These are phyloP conservation scores for Aspergillus pseudonomiae DNA, from an alignment of 2,329 filamentous ascomycete genomes.

Conservation along the genomic window DNA sequence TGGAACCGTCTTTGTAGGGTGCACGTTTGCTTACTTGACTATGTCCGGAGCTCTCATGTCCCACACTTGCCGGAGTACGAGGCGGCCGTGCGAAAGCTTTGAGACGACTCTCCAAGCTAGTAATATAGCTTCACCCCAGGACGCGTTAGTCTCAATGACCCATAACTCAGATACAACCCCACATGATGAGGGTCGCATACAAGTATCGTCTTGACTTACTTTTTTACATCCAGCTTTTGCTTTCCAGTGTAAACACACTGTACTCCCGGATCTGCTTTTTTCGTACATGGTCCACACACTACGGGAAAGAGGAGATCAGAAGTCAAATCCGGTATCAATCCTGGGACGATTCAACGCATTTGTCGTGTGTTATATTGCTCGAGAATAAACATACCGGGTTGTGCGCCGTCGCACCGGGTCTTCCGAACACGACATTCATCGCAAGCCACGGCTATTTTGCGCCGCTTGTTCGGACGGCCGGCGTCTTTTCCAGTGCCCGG, in stretches of 20 bases:
- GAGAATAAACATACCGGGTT: conserved; percentile 17
- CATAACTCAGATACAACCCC: background rate
- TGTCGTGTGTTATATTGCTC: background rate
- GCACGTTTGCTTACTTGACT: conserved; percentile 10
- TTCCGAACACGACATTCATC: conserved; percentile 24
- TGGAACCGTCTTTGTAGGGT: background rate
- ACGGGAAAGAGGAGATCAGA: conserved; percentile 2
- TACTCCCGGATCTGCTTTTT: conserved; percentile 18
- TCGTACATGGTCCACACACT: conserved; percentile 37
- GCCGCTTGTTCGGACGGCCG: conserved; percentile 16
- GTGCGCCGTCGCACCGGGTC: conserved; percentile 24
- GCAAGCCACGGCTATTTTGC: conserved; percentile 23
- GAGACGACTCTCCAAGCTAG: conserved; percentile 29
- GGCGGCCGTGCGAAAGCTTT: conserved; percentile 27
- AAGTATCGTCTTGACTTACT: conserved; percentile 15
- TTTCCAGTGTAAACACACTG: conserved; percentile 34
- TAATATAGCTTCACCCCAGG: conserved; percentile 28
- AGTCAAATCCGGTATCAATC: background rate
- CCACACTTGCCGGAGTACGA: background rate
- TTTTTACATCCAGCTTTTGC: conserved; percentile 27
- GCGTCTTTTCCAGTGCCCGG: background rate
- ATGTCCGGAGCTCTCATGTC: conserved; percentile 8
- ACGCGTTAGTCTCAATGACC: background rate
- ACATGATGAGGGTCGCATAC: background rate
- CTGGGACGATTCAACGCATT: background rate